Conservation (phyloP, 768 basidiomycete genomes). For the Kwoniella sp. region DNA sequence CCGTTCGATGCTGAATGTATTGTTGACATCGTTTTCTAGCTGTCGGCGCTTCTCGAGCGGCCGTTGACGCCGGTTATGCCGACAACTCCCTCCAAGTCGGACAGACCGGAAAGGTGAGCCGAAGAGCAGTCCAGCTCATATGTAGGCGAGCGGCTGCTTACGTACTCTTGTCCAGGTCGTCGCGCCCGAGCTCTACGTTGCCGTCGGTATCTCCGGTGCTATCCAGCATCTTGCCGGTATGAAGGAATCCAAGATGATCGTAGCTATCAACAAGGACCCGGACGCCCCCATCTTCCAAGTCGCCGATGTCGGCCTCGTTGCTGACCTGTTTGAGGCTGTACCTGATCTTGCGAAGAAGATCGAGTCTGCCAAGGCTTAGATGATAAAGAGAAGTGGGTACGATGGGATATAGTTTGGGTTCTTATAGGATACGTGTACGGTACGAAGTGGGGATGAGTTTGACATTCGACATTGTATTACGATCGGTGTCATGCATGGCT, state of each 20-base stretch:
- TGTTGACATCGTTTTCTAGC: conserved; percentile 57
- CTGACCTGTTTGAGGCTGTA: conserved; percentile 86
- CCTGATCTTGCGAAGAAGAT: conserved; percentile 88
- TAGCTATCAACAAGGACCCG: conserved; percentile 97
- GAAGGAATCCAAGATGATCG: conserved; percentile 98
- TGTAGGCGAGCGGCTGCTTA: no score
- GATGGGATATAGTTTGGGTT: background rate
- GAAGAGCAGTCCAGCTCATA: no score
- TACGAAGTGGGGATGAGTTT: background rate
- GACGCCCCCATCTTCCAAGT: conserved; percentile 99
- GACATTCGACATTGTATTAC: background rate
- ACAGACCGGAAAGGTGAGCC: conserved; percentile 80
- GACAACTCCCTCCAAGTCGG: conserved; percentile 99
- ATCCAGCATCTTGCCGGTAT: conserved; percentile 99
- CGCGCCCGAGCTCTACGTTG: conserved; percentile 93
- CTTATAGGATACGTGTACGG: background rate
- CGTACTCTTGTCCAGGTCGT: no score
- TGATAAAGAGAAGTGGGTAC: background rate
- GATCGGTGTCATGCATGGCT: background rate
- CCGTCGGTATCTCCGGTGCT: conserved; percentile 94
- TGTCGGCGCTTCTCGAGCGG: conserved; percentile 95
- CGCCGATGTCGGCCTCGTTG: conserved; percentile 91
- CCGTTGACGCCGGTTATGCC: conserved; percentile 96
- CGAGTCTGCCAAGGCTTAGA: conserved; percentile 59
- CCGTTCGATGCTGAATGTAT: no score